Percentiles rank a stretch among this genome's conserved stretches.
Conservation (phyloP, 495 filamentous ascomycete genomes). For the Choiromyces venosus region DNA sequence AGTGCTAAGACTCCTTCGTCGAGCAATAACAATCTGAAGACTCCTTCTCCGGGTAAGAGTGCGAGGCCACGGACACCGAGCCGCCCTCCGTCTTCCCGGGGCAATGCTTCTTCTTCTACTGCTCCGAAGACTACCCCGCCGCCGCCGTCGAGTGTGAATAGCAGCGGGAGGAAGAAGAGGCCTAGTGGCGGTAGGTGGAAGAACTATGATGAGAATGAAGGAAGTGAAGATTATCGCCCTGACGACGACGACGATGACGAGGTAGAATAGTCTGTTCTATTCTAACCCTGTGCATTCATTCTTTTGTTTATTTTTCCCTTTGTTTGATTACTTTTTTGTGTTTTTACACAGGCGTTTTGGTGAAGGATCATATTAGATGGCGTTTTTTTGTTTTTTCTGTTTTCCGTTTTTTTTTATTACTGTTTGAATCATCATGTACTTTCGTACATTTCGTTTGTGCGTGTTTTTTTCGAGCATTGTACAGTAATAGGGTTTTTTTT, state of each 20-base stretch:
- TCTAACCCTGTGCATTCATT: not conserved
- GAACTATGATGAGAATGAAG: conserved; percentile 22
- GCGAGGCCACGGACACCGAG: not conserved
- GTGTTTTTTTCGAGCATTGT: not conserved
- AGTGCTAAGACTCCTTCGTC: not conserved
- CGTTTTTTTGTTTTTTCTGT: not conserved
- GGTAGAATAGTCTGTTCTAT: not conserved
- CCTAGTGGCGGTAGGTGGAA: conserved; percentile 11
- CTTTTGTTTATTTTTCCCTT: not conserved
- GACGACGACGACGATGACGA: conserved; percentile 13
- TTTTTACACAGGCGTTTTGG: not conserved
- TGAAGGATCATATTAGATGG: not conserved
- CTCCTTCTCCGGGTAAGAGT: not conserved
- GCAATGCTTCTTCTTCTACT: not conserved
- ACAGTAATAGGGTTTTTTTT: not conserved
- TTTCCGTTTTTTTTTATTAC: not conserved
- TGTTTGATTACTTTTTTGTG: not conserved
- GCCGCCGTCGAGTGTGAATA: not conserved
- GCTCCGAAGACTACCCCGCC: not conserved
- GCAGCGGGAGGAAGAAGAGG: conserved; percentile 4
- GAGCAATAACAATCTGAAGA: no score
- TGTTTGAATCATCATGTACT: not conserved
- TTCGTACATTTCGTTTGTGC: not conserved
- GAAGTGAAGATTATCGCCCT: conserved; percentile 21
- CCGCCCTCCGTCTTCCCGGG: conserved; percentile 18